These are phyloP conservation scores for Ochetophila trinervis DNA, from an alignment of 306 rosid genomes.

Conservation along the genomic window DNA sequence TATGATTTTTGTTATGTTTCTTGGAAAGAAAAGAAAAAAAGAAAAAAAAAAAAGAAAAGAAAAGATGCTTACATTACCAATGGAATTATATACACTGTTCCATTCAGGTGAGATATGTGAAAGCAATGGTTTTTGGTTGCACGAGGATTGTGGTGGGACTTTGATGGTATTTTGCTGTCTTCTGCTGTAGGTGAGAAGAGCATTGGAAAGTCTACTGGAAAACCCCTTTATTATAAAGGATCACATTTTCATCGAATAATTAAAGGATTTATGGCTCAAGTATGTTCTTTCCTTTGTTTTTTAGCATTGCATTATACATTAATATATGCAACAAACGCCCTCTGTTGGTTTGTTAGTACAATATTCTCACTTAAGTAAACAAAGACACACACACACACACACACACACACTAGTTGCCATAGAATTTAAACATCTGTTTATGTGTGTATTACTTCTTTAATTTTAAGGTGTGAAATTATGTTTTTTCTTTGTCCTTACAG, in stretches of 20 bases:
- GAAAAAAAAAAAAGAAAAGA: neutral
- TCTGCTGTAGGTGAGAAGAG: conserved; percentile 80
- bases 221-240: conserved; percentile 86
- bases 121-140: neutral
- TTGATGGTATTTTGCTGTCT: conserved; percentile 15
- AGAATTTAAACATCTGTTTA: neutral
- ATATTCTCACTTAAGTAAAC: neutral
- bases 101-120: neutral
- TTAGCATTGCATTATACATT: neutral
- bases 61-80: neutral
- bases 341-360: neutral
- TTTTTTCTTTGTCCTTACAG: conserved; percentile 43
- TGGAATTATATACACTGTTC: neutral
- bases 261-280: conserved; percentile 97
- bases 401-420: neutral
- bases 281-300: conserved; percentile 37
- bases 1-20: neutral
- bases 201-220: conserved; percentile 72
- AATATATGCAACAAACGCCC: neutral
- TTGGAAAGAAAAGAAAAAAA: neutral
- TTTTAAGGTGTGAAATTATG: neutral
- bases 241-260: conserved; percentile 81
- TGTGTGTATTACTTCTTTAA: neutral
- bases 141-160: neutral
- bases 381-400: neutral